Evolutionary conservation across 805 yeast genomes (phyloP).

Genomic region (Brettanomyces anomalus): DNA sequence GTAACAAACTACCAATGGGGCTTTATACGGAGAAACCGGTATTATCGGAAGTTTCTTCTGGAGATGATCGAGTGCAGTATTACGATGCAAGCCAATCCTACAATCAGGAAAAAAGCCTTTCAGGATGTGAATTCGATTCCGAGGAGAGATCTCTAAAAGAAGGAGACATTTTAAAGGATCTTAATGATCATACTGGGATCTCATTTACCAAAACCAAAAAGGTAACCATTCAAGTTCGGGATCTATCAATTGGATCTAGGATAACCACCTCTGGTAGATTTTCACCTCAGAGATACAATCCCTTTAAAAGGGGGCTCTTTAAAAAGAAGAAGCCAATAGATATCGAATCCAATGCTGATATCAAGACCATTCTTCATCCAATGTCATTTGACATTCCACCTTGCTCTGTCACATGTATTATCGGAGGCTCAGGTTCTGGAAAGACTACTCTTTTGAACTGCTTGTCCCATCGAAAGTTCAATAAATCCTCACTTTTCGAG

Average conservation of each 20-base stretch:
- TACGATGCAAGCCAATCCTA: no score
- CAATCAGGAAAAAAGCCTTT: not conserved
- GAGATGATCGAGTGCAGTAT: no score
- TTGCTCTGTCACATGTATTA: conserved; percentile 64
- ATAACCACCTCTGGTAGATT: not conserved
- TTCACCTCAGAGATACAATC: not conserved
- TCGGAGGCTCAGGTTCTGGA: conserved; percentile 87
- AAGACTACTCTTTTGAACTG: conserved; percentile 73
- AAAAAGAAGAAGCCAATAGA: conserved; percentile 4
- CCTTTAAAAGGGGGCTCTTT: not conserved
- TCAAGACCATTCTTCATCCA: conserved; percentile 35
- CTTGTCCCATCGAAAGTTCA: conserved; percentile 39
- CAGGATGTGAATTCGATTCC: not conserved
- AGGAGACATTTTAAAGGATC: not conserved
- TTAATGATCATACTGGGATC: not conserved
- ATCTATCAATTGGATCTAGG: conserved; percentile 16
- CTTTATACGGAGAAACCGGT: no score
- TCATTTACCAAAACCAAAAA: conserved; percentile 20
- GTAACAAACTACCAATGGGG: no score
- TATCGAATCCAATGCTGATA: conserved; percentile 12
- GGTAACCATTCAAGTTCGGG: conserved; percentile 18
- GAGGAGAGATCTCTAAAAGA: not conserved
- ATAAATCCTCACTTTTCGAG: conserved; percentile 22
- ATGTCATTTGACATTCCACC: conserved; percentile 51
- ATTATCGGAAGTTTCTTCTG: no score